A percentile compares a stretch with the other conserved stretches of the same genome.
phyloP scores from a whole-genome alignment of 1,284 basidiomycete genomes.

The Marasmius tenuissimus region DNA sequence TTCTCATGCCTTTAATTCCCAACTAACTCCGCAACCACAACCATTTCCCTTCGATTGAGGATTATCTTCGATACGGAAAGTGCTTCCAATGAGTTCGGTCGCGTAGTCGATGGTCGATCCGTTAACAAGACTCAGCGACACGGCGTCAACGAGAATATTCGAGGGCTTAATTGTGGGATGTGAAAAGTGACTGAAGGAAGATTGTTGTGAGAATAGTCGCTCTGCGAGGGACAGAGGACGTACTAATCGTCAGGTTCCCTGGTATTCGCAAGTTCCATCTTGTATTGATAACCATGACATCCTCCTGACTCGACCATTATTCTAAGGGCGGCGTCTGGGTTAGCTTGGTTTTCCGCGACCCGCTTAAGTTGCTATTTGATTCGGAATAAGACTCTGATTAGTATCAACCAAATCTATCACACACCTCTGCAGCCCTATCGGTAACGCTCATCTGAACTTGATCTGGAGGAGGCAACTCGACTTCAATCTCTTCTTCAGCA shows the following conservation, averaged over 20 bases:
- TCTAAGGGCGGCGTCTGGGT: conserved; percentile 65
- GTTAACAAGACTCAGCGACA: conserved; percentile 78
- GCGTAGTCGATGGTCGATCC: conserved; percentile 87
- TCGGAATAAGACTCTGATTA: conserved; percentile 1
- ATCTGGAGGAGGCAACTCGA: conserved; percentile 46
- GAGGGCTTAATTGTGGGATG: conserved; percentile 71
- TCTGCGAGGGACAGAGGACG: conserved; percentile 24
- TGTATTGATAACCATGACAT: conserved; percentile 93
- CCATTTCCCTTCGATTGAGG: conserved; percentile 84
- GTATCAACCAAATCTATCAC: conserved; percentile 15
- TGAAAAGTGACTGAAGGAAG: conserved; percentile 51
- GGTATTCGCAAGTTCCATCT: conserved; percentile 71
- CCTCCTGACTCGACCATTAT: conserved; percentile 87
- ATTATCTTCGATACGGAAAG: conserved; percentile 78
- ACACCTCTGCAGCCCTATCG: conserved; percentile 71
- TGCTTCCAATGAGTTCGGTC: conserved; percentile 89
- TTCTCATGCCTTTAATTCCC: conserved; percentile 71
- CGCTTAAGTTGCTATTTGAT: conserved; percentile 60
- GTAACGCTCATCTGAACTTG: conserved; percentile 57
- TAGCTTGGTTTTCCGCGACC: conserved; percentile 59
- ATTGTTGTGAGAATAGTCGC: background rate
- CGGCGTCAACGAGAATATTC: conserved; percentile 77
- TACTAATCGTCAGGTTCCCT: conserved; percentile 79
- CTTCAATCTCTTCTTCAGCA: conserved; percentile 55
- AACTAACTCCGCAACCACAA: conserved; percentile 90